phyloP scores from a whole-genome alignment of 768 basidiomycete species.

The Floccularia luteovirens region DNA sequence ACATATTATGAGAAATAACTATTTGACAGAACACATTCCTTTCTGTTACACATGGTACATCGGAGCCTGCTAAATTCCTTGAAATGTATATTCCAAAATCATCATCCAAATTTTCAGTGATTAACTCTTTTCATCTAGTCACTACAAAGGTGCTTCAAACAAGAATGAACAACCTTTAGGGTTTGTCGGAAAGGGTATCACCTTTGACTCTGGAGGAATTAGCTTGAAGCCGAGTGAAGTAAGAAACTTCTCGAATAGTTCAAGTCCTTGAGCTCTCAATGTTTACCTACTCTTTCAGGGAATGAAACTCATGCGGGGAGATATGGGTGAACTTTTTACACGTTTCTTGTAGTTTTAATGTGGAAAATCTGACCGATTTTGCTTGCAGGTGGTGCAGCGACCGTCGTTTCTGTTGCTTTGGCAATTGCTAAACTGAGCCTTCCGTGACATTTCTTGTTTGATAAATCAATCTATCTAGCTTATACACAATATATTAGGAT shows the following conservation, averaged over 20 bases:
- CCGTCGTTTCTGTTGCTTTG: constrained; percentile 63
- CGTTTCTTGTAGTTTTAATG: too few relatives aligned
- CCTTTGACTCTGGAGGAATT: constrained; percentile 87
- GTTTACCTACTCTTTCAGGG: too few relatives aligned
- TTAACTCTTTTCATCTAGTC: constrained; percentile 30
- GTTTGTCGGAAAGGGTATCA: constrained; percentile 85
- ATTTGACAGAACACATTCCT: constrained; percentile 84
- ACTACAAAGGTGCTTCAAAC: constrained; percentile 70
- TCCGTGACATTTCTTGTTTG: too few relatives aligned
- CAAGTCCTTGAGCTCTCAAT: too few relatives aligned
- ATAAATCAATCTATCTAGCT: background rate
- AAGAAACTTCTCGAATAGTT: too few relatives aligned
- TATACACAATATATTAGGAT: constrained; percentile 37
- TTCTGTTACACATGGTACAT: constrained; percentile 76
- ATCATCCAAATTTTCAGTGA: background rate
- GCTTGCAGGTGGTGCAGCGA: constrained; percentile 79
- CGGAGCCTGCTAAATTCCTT: constrained; percentile 80
- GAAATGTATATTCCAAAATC: constrained; percentile 75
- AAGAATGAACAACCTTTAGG: constrained; percentile 55
- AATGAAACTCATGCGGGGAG: constrained; percentile 83
- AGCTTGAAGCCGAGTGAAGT: constrained; percentile 67
- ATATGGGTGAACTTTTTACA: too few relatives aligned
- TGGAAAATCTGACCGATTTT: too few relatives aligned
- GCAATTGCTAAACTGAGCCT: constrained; percentile 77
- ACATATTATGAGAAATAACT: too few relatives aligned